Base-by-base conservation (phyloP, 2,329 filamentous ascomycete genomes). In the Tricladium varicosporioides region DNA sequence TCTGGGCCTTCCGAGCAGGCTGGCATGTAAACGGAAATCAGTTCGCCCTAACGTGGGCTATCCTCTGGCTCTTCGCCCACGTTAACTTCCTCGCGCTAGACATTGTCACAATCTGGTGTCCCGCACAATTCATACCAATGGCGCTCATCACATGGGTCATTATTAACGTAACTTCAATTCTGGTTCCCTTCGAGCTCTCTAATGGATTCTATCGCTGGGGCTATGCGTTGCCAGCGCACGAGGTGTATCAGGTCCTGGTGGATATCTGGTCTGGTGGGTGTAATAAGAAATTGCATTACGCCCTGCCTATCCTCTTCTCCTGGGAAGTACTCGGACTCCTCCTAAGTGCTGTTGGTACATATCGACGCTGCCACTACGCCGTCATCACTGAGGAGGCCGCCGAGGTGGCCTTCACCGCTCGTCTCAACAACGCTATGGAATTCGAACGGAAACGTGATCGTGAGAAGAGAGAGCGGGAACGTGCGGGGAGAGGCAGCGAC, bases 181-280 rank as follows among this genome's bases (percentile, higher is more conserved):
- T 88, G 63, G 83, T 87, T 67, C 72, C 80, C 3, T 73, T 87
- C 45, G 80, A 83, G 22, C 72, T 88, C 19, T 78, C 80, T 1
- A 80, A 82, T 0, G 72, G 69, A 0, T 87, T 88, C 64, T 88
- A 83, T 66, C 67, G 70, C 2, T 88, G 82, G 81, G 83, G 82
- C 0, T 85, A 85, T 65, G 84, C 79, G 0, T 85, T 83, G 81
- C 85, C 84, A 8, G 69, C 88, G 54, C 81, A 86, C 67, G 79
- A 82, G 42, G 76, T 87, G 40, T 78, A 74, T 57, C 67, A 71
- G 2, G 54, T 73, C 3, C 59, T 78, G 9, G 64, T 74, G 0
- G 67, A 76, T 16, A 73, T 77, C 4, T 79, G 76, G 75, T 74
- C 73, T 2, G 65, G 69, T n/a, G 71, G 71, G 16, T 77, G 76